A percentile compares a stretch with the other conserved stretches of the same genome.
Evolutionary conservation across 2,329 filamentous ascomycete genomes (phyloP).

Genomic region (Botryotinia narcissicola): DNA sequence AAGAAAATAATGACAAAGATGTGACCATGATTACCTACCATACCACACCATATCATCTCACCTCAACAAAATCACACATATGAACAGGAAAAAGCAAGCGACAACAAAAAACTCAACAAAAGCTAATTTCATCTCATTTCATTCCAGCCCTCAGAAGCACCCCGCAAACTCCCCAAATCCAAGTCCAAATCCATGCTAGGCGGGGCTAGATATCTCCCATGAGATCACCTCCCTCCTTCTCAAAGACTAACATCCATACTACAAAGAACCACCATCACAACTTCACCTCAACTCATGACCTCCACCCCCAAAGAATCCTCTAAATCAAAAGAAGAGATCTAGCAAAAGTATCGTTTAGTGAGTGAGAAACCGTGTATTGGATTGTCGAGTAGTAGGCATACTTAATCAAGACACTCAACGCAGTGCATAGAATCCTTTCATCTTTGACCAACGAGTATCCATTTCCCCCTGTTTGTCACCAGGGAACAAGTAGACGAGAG

Average conservation of each 20-base stretch:
- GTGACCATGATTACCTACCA: neutral
- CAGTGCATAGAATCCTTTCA: neutral
- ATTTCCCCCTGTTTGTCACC: neutral
- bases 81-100: too few species aligned
- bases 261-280: too few species aligned
- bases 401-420: neutral
- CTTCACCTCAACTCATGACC: neutral
- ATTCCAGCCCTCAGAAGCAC: neutral
- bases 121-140: too few species aligned
- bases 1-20: neutral
- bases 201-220: too few species aligned
- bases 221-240: too few species aligned
- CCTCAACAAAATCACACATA: too few species aligned
- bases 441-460: neutral
- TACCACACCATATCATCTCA: neutral
- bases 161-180: neutral
- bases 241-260: too few species aligned
- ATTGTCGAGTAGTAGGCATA: neutral
- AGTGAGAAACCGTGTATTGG: neutral
- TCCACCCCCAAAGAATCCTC: neutral
- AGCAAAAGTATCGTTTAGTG: neutral
- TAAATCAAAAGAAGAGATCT: neutral
- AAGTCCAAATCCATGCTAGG: too few species aligned
- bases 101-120: too few species aligned
- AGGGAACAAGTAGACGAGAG: neutral